Evolutionary conservation across 768 basidiomycete genomes (phyloP), one percentile per base, ranked within the genome.

Genomic region (Phylloporus sp.): DNA sequence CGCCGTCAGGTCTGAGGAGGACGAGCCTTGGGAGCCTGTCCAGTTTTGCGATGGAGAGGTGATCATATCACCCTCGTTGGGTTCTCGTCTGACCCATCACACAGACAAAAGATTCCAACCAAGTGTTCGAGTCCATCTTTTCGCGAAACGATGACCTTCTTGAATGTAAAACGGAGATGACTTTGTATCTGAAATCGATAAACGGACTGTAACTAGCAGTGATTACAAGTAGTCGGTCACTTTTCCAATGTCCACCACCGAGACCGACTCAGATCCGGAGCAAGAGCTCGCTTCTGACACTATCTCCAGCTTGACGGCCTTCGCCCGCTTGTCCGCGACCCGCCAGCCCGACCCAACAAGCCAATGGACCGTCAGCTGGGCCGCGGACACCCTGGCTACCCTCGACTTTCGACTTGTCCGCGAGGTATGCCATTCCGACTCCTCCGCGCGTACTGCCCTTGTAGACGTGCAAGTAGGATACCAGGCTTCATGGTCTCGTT

Each of bases 1-100:
- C 38, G 70, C 76, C n/a, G 80, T 90, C 31, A 77, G 86, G 23
- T 69, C 70, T 3, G 89, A 91, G 59, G 85, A 89, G 57, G 88
- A 90, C 43, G 89, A 89, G 59, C 67, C 66, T 42, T 92, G 89
- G 89, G 69, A 81, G 56, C 71, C 79, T 37, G 69, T 88, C 20
- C 73, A 81, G 39, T 90, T 82, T 61, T 80, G 71, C 56, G 81
- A 81, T 54, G 73, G 72, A 31, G 75, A 79, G 68, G 89, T 90
- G 52, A 46, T 78, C 63, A 22, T 6, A 22, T n/a, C 22, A 29
- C 43, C 1, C 44, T 39, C 40, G 20, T 26, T 20, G 18, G 26
- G 9, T 11, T 44, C 38, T 42, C 48, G 40, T 47, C 53, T 53
- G 41, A 50, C 52, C 3, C 44, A 15, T 26, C 40, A n/a, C 24